phyloP scores from a whole-genome alignment of 2,329 filamentous ascomycete species.

The Ceratocystis cacaofunesta region DNA sequence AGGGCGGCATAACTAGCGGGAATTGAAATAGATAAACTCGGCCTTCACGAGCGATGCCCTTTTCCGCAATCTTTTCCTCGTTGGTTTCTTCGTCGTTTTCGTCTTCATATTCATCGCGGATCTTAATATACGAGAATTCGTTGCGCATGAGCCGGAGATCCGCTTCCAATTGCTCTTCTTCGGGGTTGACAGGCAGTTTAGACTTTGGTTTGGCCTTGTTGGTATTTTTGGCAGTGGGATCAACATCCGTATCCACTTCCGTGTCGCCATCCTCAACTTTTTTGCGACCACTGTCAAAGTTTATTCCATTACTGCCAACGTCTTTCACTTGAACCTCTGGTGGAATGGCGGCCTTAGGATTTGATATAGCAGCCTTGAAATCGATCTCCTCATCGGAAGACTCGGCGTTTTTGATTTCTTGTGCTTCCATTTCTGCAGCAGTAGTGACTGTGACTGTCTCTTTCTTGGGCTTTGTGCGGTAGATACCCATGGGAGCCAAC shows the following conservation, averaged over 20 bases:
- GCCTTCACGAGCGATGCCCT: constrained; percentile 28
- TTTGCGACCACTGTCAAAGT: constrained; percentile 27
- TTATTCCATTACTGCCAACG: constrained; percentile 32
- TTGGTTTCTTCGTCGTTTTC: constrained; percentile 16
- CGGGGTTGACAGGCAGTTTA: constrained; percentile 16
- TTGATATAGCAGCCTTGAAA: constrained; percentile 17
- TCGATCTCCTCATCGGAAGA: constrained; percentile 14
- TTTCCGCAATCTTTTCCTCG: constrained; percentile 16
- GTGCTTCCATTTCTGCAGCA: constrained; percentile 15
- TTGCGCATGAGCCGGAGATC: constrained; percentile 30
- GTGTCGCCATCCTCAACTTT: constrained; percentile 19
- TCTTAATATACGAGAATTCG: constrained; percentile 23
- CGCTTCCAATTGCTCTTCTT: constrained; percentile 24
- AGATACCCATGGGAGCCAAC: constrained; percentile 41
- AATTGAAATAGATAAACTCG: constrained; percentile 51
- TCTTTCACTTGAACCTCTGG: constrained; percentile 43
- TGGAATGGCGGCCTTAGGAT: background rate
- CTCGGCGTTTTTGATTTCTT: constrained; percentile 7
- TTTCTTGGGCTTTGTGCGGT: constrained; percentile 21
- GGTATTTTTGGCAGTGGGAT: constrained; percentile 20
- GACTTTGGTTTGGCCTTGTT: constrained; percentile 15
- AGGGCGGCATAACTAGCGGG: constrained; percentile 44
- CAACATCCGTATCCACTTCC: constrained; percentile 20
- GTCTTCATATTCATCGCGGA: constrained; percentile 5
- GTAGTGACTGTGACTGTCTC: constrained; percentile 12